Evolutionary conservation across 1,139 yeast genomes (phyloP).

Genomic region (Blastobotrys capitulatus): DNA sequence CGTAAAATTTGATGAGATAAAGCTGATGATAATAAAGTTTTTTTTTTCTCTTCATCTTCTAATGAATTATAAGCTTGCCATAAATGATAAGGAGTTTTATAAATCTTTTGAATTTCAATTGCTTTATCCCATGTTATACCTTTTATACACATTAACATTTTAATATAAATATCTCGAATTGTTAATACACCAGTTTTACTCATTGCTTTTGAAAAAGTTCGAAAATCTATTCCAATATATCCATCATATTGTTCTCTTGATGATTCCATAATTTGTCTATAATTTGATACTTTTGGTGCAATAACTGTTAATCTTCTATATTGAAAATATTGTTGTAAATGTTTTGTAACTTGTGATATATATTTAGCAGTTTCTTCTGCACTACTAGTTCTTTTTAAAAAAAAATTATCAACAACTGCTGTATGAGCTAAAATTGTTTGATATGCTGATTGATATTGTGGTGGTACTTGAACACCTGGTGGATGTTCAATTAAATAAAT

Average conservation of each 20-base stretch:
- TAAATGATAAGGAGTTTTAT: constrained; percentile 56
- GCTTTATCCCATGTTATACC: constrained; percentile 90
- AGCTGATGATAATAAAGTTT: constrained; percentile 39
- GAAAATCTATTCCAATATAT: constrained; percentile 54
- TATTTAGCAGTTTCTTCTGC: constrained; percentile 72
- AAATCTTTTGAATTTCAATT: constrained; percentile 58
- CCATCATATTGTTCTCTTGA: constrained; percentile 37
- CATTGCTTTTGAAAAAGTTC: constrained; percentile 62
- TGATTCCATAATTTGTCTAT: constrained; percentile 16
- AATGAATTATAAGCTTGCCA: constrained; percentile 38
- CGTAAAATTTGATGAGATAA: constrained; percentile 53
- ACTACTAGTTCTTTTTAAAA: constrained; percentile 59
- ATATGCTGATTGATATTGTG: constrained; percentile 56
- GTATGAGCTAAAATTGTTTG: constrained; percentile 75
- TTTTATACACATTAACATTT: constrained; percentile 69
- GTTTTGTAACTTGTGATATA: constrained; percentile 51
- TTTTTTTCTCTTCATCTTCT: constrained; percentile 35
- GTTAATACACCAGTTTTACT: constrained; percentile 69
- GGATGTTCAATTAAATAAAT: constrained; percentile 83
- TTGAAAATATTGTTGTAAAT: constrained; percentile 35
- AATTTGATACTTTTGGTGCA: constrained; percentile 46
- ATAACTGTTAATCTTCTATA: constrained; percentile 25
- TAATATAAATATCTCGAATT: constrained; percentile 67
- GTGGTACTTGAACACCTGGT: constrained; percentile 34
- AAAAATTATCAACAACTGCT: constrained; percentile 60